Base-by-base conservation (phyloP, 2,329 filamentous ascomycete species). In the Lachnellula suecica region DNA sequence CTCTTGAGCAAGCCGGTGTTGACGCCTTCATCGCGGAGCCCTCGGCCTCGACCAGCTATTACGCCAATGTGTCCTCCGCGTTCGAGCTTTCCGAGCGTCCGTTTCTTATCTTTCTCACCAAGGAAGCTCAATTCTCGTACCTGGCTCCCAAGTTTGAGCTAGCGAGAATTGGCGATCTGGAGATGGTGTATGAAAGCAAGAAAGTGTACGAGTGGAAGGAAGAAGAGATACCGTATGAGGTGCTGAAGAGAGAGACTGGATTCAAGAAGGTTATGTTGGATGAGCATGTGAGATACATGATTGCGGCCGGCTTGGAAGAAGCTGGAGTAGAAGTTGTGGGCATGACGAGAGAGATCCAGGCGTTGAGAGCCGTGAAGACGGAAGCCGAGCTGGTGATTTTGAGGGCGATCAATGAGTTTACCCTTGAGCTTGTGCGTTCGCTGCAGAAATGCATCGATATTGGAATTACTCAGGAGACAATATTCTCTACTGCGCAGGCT, bases 21-120 rank as follows among this genome's bases (percentile, higher is more conserved):
- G 81, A 85, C 64, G 82, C 79, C 0, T 86, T 85, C 56, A 72
- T 83, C 2, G 70, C 84, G 0, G 83, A 87, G 61, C 83, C 83
- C 2, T 83, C 83, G 2, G 84, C 83, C 57, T 83, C 80, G 0
- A 84, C 84, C 52, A 76, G 79, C 66, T 77, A 85, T 65, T 85
- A 83, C 60, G 81, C 74, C 45, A 85, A 85, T 61, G 72, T 82
- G 29, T 83, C 81, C 0, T 80, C 83, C 57, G 63, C 66, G 0
- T 78, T 83, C 52, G 82, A 84, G 68, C 80, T 82, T 0, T 82
- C 85, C 52, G 82, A 85, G 60, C 75, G 81, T 2, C 83, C 82
- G 0, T 84, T 86, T 53, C 64, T 85, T 17, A 82, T 85, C 76
- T 63, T 85, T 17, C 70, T 85, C 15, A 52, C 58, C 41, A 53